Conservation (phyloP, 2,329 filamentous ascomycete genomes). For the Pseudopyricularia cyperi region DNA sequence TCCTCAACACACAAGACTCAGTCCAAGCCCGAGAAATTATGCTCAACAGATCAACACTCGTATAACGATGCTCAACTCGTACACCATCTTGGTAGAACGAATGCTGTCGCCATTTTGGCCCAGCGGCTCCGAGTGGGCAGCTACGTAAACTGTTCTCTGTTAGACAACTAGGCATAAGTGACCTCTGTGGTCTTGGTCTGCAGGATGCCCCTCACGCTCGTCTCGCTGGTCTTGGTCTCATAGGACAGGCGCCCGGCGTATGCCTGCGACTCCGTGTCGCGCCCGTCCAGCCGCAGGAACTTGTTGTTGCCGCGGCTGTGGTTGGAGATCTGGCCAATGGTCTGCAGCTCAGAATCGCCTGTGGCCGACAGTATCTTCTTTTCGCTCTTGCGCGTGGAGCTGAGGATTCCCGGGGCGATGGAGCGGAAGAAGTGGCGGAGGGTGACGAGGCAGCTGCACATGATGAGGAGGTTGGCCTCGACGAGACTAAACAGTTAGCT, state of each 20-base stretch:
- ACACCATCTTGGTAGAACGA: too few relatives aligned
- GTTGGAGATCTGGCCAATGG: not conserved
- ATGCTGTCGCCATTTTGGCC: too few relatives aligned
- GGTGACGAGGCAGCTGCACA: slow-evolving; percentile 2
- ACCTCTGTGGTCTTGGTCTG: not conserved
- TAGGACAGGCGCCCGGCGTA: not conserved
- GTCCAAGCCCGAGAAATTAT: too few relatives aligned
- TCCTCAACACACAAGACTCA: too few relatives aligned
- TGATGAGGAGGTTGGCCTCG: slow-evolving; percentile 4
- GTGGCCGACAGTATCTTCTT: too few relatives aligned
- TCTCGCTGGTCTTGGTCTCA: not conserved
- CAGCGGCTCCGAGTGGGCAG: too few relatives aligned
- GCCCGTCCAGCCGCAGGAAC: not conserved
- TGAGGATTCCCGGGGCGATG: not conserved
- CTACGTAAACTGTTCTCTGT: too few relatives aligned
- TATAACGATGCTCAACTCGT: too few relatives aligned
- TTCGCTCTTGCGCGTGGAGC: not conserved
- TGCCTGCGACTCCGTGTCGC: not conserved
- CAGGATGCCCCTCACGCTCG: not conserved
- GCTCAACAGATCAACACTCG: too few relatives aligned
- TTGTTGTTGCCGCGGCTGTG: not conserved
- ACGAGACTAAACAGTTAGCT: too few relatives aligned
- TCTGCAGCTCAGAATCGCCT: too few relatives aligned
- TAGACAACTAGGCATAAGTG: too few relatives aligned
- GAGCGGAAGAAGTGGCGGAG: slow-evolving; percentile 2